These are phyloP conservation scores for Mollisia scopiformis DNA, from an alignment of 2,329 filamentous ascomycete genomes.

Conservation along the genomic window DNA sequence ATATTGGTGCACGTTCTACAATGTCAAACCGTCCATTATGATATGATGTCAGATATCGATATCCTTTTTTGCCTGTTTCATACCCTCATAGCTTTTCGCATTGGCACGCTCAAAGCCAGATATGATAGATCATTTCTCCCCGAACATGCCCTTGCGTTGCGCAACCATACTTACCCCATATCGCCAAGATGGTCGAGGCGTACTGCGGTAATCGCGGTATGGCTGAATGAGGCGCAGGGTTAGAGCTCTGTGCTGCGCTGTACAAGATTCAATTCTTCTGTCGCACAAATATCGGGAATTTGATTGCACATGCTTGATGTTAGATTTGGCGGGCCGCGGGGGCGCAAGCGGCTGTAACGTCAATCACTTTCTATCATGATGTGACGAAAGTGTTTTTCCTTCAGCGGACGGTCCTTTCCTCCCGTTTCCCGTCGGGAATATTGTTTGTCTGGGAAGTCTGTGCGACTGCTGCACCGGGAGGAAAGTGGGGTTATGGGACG, in stretches of 20 bases:
- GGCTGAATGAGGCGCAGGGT: background rate
- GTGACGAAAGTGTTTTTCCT: background rate
- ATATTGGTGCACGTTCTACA: background rate
- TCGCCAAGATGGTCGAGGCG: background rate
- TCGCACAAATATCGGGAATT: background rate
- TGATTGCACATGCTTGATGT: background rate
- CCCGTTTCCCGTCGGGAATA: slow-evolving; percentile 2
- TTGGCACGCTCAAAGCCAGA: background rate
- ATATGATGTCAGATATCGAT: background rate
- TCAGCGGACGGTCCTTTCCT: background rate
- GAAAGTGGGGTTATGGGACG: background rate
- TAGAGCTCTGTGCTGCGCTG: no score
- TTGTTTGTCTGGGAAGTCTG: slow-evolving; percentile 1
- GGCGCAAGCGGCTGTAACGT: background rate
- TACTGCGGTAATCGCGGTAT: background rate
- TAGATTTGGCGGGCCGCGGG: background rate
- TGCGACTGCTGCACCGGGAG: background rate
- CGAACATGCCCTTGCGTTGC: background rate
- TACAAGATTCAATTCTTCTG: background rate
- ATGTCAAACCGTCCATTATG: background rate
- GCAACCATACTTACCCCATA: background rate
- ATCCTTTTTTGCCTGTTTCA: background rate
- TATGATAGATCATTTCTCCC: background rate
- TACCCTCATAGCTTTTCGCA: background rate
- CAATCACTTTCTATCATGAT: background rate